Evolutionary conservation across 2,329 filamentous ascomycete genomes (phyloP).

Genomic region (Penicillium hesseltinei): DNA sequence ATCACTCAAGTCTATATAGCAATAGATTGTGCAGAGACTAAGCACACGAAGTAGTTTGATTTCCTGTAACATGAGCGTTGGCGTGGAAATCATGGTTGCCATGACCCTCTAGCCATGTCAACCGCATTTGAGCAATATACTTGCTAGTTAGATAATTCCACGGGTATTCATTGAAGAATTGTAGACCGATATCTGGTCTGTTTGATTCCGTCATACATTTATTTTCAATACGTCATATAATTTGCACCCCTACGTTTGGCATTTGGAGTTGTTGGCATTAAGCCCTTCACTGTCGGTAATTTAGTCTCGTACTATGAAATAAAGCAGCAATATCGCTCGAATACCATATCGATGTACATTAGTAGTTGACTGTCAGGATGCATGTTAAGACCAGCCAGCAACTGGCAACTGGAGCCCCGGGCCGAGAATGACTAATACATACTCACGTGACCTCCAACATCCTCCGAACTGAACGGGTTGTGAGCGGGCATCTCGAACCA

Average conservation of each 20-base stretch:
- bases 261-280: neutral
- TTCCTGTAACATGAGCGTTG: neutral
- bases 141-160: neutral
- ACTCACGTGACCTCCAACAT: constrained; percentile 8
- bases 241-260: neutral
- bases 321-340: neutral
- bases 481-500: constrained; percentile 9
- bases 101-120: neutral
- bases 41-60: neutral
- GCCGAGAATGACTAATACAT: neutral
- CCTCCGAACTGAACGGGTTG: constrained; percentile 12
- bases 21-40: no score
- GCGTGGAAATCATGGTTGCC: neutral
- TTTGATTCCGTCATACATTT: neutral
- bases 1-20: neutral
- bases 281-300: no score
- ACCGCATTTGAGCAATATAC: neutral
- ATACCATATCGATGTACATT: neutral
- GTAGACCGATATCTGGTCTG: neutral
- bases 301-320: no score
- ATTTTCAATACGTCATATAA: neutral
- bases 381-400: neutral
- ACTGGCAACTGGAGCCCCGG: neutral
- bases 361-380: neutral
- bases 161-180: neutral